Evolutionary conservation across 2,329 filamentous ascomycete species (phyloP), one percentile per base, ranked within the genome.

Genomic region (Alternaria longipes): DNA sequence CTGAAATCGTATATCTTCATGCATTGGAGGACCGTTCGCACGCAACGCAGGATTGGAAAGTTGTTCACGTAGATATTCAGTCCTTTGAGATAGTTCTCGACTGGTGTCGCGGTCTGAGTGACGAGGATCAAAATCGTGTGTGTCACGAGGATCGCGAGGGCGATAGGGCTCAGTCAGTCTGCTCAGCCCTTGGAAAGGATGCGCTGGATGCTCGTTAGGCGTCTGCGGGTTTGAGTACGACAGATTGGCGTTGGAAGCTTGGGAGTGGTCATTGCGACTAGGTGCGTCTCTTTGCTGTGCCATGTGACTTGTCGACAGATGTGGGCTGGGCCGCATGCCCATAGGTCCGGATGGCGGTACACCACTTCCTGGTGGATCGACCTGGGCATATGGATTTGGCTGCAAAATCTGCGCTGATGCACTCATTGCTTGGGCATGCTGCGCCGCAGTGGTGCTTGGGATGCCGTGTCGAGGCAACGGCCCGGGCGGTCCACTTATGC

Each of bases 261-360:
- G 75, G 8, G 74, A 59, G 38, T 75, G 76, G 38, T 79, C 76
- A 26, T 77, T 78, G 18, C 75, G 68, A 46, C 65, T 62, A 26
- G 74, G 60, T 14, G 68, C 41, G 4, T 77, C 74, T 57, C 75
- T 69, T 34, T 70, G 70, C 53, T 72, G 71, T n/a, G 61, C 67
- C 22, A 71, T 36, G 55, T 75, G 74, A 40, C 62, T 73, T 16
- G 72, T 72, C 36, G 71, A 73, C n/a, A 74, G 62, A 59, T 74
- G 77, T 9, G 75, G 75, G 40, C 75, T 78, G 14, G 76, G 75
- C 26, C 76, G 74, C 76, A 78, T 78, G 14, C 75, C 77, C 60
- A 73, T 70, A 28, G 76, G 70, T 12, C 69, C 76, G 24, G 72
- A 59, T n/a, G 71, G 58, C 51, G 74, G 73, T 20, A 66, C 66